These are phyloP conservation scores for cucumber (Cucumis sativus) DNA, from an alignment of 306 rosid genomes.

Conservation along the genomic window DNA sequence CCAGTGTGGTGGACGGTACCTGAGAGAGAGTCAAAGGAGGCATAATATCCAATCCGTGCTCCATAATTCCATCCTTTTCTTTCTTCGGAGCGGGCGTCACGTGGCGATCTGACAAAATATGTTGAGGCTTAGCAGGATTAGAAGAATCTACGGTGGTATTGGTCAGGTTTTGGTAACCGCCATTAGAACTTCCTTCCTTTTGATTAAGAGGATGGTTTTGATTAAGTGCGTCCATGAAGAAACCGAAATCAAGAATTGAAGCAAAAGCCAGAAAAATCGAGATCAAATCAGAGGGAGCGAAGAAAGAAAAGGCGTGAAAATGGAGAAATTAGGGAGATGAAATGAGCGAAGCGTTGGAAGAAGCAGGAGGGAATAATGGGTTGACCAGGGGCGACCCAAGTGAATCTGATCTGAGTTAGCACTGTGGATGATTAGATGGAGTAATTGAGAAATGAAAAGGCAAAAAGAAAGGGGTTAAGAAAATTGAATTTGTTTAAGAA, in stretches of 20 bases:
- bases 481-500: not conserved
- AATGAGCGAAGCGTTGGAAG: not conserved
- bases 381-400: constrained; percentile 6
- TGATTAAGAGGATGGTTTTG: not conserved
- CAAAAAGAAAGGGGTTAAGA: not conserved
- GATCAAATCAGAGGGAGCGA: not conserved
- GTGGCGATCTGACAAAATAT: not conserved
- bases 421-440: constrained; percentile 35
- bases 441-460: constrained; percentile 5
- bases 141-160: not conserved
- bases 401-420: constrained; percentile 16
- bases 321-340: constrained; percentile 4
- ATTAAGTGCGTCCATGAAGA: not conserved
- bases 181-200: not conserved
- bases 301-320: not conserved
- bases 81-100: constrained; percentile 20
- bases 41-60: constrained; percentile 15
- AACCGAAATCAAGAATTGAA: not conserved
- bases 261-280: not conserved
- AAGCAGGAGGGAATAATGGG: constrained; percentile 9
- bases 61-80: constrained; percentile 35
- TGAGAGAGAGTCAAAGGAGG: constrained; percentile 23
- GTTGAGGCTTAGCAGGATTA: constrained; percentile 11
- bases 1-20: constrained; percentile 7
- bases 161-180: not conserved